A percentile compares a stretch with the other conserved stretches of the same genome.
phyloP scores from a whole-genome alignment of 768 basidiomycete species.

The Auricularia auricula-judae region DNA sequence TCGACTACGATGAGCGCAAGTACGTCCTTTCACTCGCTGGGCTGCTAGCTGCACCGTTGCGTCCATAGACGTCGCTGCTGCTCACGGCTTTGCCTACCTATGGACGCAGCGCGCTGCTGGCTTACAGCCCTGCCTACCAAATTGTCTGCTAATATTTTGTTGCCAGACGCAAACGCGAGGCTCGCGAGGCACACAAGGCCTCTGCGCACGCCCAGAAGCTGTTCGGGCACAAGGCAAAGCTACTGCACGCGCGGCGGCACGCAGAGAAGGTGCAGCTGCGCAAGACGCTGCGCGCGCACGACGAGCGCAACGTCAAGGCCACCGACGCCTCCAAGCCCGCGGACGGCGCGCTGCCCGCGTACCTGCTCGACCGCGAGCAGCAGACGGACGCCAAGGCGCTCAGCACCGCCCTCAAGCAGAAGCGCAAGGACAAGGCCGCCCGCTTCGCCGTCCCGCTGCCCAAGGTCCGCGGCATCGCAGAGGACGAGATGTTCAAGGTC shows the following conservation, averaged over 20 bases:
- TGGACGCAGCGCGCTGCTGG: no score
- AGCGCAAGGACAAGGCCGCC: constrained; percentile 97
- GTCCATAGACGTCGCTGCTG: constrained; percentile 3
- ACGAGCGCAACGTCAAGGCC: constrained; percentile 96
- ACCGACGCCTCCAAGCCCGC: constrained; percentile 68
- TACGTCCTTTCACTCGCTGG: constrained; percentile 28
- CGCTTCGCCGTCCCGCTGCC: constrained; percentile 96
- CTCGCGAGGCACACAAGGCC: constrained; percentile 61
- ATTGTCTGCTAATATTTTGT: no score
- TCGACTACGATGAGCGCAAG: constrained; percentile 96
- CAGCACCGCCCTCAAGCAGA: constrained; percentile 93
- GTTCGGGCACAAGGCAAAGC: constrained; percentile 93
- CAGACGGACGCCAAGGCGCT: constrained; percentile 97
- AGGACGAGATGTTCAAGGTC: constrained; percentile 99
- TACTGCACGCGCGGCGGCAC: constrained; percentile 94
- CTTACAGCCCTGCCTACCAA: no score
- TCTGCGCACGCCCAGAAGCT: constrained; percentile 86
- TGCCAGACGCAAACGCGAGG: constrained; percentile 68
- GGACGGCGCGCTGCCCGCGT: constrained; percentile 89
- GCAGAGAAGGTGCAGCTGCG: constrained; percentile 97
- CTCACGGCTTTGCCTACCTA: no score
- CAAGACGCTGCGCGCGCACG: constrained; percentile 99
- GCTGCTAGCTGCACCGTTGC: background rate
- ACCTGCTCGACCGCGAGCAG: constrained; percentile 93
- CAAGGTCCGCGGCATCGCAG: constrained; percentile 94